These are phyloP conservation scores for Sclerotiophoma versabilis DNA, from an alignment of 2,329 filamentous ascomycete species.

Conservation along the genomic window DNA sequence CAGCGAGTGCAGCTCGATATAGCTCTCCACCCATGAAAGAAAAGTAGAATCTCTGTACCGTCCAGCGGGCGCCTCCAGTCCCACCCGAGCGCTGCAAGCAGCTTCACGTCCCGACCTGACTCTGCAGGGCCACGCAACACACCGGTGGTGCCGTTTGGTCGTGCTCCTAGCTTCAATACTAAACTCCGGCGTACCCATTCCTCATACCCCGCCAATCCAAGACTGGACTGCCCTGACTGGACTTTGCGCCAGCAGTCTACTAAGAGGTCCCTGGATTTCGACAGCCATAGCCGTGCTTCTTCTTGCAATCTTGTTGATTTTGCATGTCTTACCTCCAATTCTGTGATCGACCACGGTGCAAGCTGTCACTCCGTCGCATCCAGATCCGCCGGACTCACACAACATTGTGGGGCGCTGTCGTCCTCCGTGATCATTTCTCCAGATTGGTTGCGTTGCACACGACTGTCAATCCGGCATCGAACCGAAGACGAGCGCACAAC, in stretches of 20 bases:
- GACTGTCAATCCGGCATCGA: slow-evolving; percentile 22
- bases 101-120: slow-evolving; percentile 10
- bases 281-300: slow-evolving; percentile 6
- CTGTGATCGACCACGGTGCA: neutral
- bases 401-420: slow-evolving; percentile 13
- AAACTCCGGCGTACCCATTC: slow-evolving; percentile 11
- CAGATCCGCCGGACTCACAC: slow-evolving; percentile 6
- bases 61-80: slow-evolving; percentile 4
- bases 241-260: no score
- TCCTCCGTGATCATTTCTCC: slow-evolving; percentile 14
- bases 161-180: slow-evolving; percentile 7
- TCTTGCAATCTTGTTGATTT: neutral
- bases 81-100: slow-evolving; percentile 12
- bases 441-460: slow-evolving; percentile 22
- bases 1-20: neutral
- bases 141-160: slow-evolving; percentile 12
- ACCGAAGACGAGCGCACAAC: slow-evolving; percentile 23
- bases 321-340: slow-evolving; percentile 1
- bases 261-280: slow-evolving; percentile 6
- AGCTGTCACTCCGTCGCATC: neutral
- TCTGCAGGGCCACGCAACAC: slow-evolving; percentile 16
- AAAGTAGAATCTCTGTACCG: slow-evolving; percentile 3
- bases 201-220: slow-evolving; percentile 3
- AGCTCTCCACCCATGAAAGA: slow-evolving; percentile 7
- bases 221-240: slow-evolving; percentile 7